Evolutionary conservation across 257 asterid species (phyloP), one percentile per base, ranked within the genome.

Genomic region (Ajuga chamaepitys): DNA sequence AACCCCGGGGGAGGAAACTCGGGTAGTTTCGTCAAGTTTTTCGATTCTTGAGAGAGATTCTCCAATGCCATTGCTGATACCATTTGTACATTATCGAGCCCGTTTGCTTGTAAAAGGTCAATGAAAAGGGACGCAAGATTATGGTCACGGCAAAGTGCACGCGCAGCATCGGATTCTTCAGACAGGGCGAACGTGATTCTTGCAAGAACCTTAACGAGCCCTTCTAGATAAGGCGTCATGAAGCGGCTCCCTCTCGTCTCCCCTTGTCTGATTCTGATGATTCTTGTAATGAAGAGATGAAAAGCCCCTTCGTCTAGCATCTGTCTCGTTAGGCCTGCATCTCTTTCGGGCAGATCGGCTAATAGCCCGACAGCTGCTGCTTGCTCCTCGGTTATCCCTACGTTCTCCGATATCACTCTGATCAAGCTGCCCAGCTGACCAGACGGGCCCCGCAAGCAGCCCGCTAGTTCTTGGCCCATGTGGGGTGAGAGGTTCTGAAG

Each of bases 21-120:
- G 0, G 95, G 99, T 72, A 83, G 57, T 37, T 34, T 70, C 4
- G 99, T 84, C 72, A 93, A 60, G 68, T 83, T 86, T 54, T 79
- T 87, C 14, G 97, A 78, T 66, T 80, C 91, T 59, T 75, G 91
- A 8, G 95, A 92, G 44, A 92, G 78, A 80, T 92, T 92, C 83
- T 89, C 97, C 64, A 93, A 64, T 6, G 99, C 99, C 85, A 77
- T 59, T 32, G 99, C 97, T 0, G 99, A 93, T 62, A 75, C 88
- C 95, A 87, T 89, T 66, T 89, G 99, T 28, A 93, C 95, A 41
- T 87, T 87, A 67, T 93, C 97, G n/a, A 89, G 87, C 20, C 96
- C 97, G 34, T 89, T 93, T 5, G 78, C 73, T 71, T 87, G 99
- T 21, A 89, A 67, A 47, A 89, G 96, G 16, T 89, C 96, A 9